Base-by-base conservation (phyloP, 495 filamentous ascomycete species). In the Cercophora newfieldiana region DNA sequence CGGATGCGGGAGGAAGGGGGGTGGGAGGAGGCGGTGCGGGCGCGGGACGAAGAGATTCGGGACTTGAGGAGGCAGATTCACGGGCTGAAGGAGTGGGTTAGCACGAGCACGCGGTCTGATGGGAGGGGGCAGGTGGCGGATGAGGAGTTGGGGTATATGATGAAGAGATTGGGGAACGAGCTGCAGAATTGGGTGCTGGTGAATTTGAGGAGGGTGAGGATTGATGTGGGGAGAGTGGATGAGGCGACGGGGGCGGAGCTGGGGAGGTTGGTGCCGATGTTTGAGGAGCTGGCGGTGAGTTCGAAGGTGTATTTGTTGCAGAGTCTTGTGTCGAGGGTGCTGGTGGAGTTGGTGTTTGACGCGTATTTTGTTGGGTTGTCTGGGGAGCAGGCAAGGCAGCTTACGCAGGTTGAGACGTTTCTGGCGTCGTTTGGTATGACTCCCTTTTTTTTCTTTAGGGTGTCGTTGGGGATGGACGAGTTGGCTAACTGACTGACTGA, bases 131-230 rank as follows among this genome's bases (percentile, higher is more conserved):
- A 81, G 77, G 79, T 80, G 44, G 84, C 81, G 59, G 85, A 87
- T 65, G 84, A 87, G 72, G 80, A 81, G 29, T 78, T 87, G 67
- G 80, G 74, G 26, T 80, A 82, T 57, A 68, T 72, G 21, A 78
- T 82, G 79, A 68, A 75, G 60, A 77, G 75, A 69, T 66, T 87
- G 55, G 82, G 81, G 30, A 85, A 85, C 69, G 79, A 79, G 59
- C 71, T 87, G 74, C 85, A 87, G 76, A 85, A 85, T 67, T 87
- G 85, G 85, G 80, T 84, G 12, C 80, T 86, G 61, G 78, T 80
- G 24, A 76, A 83, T 72, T 86, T 86, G 57, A 75, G 85, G 65
- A 79, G 78, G 72, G 78, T 78, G 6, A 84, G 75, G 69, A 72
- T 86, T 68, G 80, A 82, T 83, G 72, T 26, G 79, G 63, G 70